These are phyloP conservation scores for Coemansia sp. DNA, from an alignment of 192 early-diverging fungal genomes.

Conservation along the genomic window DNA sequence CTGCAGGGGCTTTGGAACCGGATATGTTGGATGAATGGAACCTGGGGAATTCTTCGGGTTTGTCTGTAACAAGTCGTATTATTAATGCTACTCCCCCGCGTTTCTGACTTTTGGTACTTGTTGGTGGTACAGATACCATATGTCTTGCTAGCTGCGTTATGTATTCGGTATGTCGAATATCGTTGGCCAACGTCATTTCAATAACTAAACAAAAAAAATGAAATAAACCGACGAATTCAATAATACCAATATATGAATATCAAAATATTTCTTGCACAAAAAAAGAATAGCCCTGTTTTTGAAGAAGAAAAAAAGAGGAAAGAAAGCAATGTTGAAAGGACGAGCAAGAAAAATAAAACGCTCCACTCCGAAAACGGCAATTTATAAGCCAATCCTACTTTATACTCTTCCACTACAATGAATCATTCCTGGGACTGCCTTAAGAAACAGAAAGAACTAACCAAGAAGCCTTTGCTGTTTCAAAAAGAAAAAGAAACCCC, in stretches of 20 bases:
- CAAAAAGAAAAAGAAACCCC: neutral
- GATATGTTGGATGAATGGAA: neutral
- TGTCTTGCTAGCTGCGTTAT: constrained; percentile 40
- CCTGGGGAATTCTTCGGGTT: constrained; percentile 7
- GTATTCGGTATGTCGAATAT: constrained; percentile 33
- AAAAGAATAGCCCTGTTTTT: neutral
- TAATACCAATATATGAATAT: too few species aligned
- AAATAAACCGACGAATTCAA: too few species aligned
- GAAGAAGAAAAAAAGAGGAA: neutral
- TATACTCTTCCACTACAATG: too few species aligned
- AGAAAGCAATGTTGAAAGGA: too few species aligned
- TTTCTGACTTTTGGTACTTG: neutral
- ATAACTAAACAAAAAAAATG: neutral
- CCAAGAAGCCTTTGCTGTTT: too few species aligned
- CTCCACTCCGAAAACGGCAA: neutral
- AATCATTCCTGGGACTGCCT: too few species aligned
- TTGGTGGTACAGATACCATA: constrained; percentile 25
- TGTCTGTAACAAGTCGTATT: constrained; percentile 26
- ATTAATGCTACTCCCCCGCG: constrained; percentile 40
- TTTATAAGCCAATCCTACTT: too few species aligned
- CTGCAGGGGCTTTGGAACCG: neutral
- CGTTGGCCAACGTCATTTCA: neutral
- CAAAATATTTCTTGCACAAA: too few species aligned
- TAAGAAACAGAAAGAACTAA: too few species aligned
- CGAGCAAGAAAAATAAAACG: neutral